Evolutionary conservation across 768 basidiomycete species (phyloP).

Genomic region (button mushroom (Agaricus bisporus)): DNA sequence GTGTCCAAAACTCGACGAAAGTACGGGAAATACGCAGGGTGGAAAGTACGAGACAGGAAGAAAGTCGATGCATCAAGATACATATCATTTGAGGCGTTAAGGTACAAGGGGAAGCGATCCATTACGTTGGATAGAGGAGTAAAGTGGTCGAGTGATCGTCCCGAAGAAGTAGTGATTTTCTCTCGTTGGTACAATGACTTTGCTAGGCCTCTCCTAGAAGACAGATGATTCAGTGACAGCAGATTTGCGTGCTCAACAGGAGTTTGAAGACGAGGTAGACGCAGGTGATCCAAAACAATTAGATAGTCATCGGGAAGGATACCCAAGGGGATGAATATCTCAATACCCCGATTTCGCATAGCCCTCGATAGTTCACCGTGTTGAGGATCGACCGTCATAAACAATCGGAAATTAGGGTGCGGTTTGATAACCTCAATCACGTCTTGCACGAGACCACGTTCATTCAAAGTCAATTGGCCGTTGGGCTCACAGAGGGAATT

Average conservation of each 20-base stretch:
- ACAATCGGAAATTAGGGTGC: slow-evolving; percentile 84
- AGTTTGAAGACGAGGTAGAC: slow-evolving; percentile 33
- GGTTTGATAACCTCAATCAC: slow-evolving; percentile 69
- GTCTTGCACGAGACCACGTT: slow-evolving; percentile 81
- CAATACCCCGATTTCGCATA: slow-evolving; percentile 96
- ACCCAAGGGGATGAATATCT: slow-evolving; percentile 50
- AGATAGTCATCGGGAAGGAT: slow-evolving; percentile 38
- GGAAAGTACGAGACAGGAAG: slow-evolving; percentile 31
- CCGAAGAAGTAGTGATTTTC: slow-evolving; percentile 24
- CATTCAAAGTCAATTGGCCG: slow-evolving; percentile 80
- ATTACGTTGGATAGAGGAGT: slow-evolving; percentile 36
- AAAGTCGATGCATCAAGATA: slow-evolving; percentile 18
- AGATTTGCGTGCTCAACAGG: not conserved
- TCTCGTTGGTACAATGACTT: not conserved
- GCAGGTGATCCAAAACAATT: slow-evolving; percentile 39
- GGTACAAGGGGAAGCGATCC: slow-evolving; percentile 32
- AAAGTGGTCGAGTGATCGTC: slow-evolving; percentile 42
- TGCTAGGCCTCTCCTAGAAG: slow-evolving; percentile 23
- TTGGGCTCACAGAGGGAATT: slow-evolving; percentile 92
- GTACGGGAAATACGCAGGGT: slow-evolving; percentile 24
- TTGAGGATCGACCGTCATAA: slow-evolving; percentile 91
- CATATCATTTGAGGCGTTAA: slow-evolving; percentile 14
- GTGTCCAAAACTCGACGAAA: slow-evolving; percentile 23
- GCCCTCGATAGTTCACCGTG: slow-evolving; percentile 93
- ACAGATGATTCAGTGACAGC: slow-evolving; percentile 1